Evolutionary conservation across 192 early-diverging fungal species (phyloP).

Genomic region (Funneliformis geosporum): DNA sequence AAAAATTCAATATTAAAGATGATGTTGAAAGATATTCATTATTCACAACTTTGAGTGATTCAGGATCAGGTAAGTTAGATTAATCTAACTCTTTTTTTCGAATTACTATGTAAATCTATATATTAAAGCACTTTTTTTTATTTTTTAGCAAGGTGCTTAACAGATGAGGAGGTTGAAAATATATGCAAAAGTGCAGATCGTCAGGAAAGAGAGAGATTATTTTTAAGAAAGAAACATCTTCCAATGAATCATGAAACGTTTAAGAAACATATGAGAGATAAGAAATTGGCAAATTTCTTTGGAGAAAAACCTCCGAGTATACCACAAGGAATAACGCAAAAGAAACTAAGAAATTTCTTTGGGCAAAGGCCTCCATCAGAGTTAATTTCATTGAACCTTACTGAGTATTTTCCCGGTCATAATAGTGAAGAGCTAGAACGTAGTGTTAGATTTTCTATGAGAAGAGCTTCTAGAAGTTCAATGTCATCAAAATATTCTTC

Average conservation of each 20-base stretch:
- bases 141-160: constrained; percentile 56
- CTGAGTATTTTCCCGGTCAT: constrained; percentile 84
- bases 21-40: constrained; percentile 72
- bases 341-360: constrained; percentile 77
- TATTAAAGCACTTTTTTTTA: background rate
- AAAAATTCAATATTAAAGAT: constrained; percentile 83
- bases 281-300: constrained; percentile 28
- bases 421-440: constrained; percentile 35
- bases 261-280: constrained; percentile 52
- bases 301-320: constrained; percentile 27
- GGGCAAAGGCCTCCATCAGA: constrained; percentile 95
- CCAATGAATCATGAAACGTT: constrained; percentile 57
- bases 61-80: constrained; percentile 59
- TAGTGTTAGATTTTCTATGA: constrained; percentile 33
- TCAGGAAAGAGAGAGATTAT: constrained; percentile 69
- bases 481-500: constrained; percentile 30
- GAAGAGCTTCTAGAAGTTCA: constrained; percentile 41
- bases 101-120: background rate
- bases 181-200: constrained; percentile 72
- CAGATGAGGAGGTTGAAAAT: constrained; percentile 75
- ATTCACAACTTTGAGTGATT: constrained; percentile 71
- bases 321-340: constrained; percentile 29
- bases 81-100: background rate
- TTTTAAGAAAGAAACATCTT: constrained; percentile 70
- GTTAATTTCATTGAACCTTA: constrained; percentile 87